phyloP scores from a whole-genome alignment of 768 basidiomycete species.

The Termitomyces sp. region DNA sequence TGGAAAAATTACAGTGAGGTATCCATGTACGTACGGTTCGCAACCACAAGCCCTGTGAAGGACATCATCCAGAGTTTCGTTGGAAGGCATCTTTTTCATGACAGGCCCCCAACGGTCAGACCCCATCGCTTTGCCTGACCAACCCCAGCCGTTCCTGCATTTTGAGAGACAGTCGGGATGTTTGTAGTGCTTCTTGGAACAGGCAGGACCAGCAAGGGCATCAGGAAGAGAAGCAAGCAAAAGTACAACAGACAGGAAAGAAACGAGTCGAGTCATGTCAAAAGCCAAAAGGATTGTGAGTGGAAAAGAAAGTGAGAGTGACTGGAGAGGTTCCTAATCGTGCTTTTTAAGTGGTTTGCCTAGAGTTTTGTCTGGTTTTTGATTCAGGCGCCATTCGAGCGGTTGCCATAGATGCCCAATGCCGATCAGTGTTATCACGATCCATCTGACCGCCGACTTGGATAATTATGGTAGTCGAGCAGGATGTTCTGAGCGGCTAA shows the following conservation, averaged over 20 bases:
- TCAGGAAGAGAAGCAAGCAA: constrained; percentile 28
- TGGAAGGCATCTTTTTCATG: constrained; percentile 28
- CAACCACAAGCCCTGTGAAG: constrained; percentile 41
- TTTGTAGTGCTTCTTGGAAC: constrained; percentile 31
- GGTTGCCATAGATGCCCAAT: constrained; percentile 17
- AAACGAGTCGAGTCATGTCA: constrained; percentile 33
- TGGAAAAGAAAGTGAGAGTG: constrained; percentile 14
- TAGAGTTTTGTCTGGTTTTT: constrained; percentile 3
- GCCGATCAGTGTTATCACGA: constrained; percentile 10
- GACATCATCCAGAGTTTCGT: constrained; percentile 27
- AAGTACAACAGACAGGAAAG: constrained; percentile 29
- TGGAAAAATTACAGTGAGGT: background rate
- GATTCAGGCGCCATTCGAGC: constrained; percentile 5
- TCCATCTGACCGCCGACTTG: constrained; percentile 2
- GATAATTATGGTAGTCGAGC: background rate
- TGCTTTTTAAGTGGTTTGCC: constrained; percentile 6
- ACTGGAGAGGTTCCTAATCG: background rate
- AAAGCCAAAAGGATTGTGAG: constrained; percentile 19
- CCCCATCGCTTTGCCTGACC: constrained; percentile 44
- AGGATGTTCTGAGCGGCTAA: background rate
- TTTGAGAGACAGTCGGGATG: constrained; percentile 29
- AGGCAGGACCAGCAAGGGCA: constrained; percentile 42
- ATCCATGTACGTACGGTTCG: background rate
- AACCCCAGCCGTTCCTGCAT: constrained; percentile 42
- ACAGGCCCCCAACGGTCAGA: constrained; percentile 54